Evolutionary conservation across 371 early-diverging fungal species (phyloP).

Genomic region (Mucor sp.): DNA sequence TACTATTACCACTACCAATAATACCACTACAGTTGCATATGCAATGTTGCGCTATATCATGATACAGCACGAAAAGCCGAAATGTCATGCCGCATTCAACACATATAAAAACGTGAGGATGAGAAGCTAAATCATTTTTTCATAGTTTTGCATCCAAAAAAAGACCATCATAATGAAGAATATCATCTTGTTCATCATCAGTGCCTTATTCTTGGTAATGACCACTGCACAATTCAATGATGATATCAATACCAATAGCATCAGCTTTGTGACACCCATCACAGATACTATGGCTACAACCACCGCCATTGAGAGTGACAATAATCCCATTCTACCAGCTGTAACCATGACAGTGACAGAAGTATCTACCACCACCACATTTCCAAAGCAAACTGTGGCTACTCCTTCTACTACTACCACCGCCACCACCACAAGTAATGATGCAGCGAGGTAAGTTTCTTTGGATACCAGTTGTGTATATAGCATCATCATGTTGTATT

Average conservation of each 20-base stretch:
- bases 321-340: not conserved
- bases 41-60: no score
- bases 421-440: not conserved
- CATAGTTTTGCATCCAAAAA: not conserved
- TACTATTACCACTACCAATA: no score
- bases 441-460: slow-evolving; percentile 2
- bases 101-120: no score
- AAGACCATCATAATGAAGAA: not conserved
- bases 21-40: no score
- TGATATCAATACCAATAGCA: not conserved
- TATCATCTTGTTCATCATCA: not conserved
- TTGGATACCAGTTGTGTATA: not conserved
- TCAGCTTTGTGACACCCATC: not conserved
- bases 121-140: no score
- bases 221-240: not conserved
- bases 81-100: no score
- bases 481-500: not conserved
- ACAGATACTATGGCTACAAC: not conserved
- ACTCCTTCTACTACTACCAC: not conserved
- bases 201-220: not conserved
- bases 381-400: not conserved
- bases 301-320: not conserved
- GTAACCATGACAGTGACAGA: not conserved
- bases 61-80: no score
- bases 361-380: not conserved